Conservation (phyloP, 345 rosid species). For the Acer saccharum region DNA sequence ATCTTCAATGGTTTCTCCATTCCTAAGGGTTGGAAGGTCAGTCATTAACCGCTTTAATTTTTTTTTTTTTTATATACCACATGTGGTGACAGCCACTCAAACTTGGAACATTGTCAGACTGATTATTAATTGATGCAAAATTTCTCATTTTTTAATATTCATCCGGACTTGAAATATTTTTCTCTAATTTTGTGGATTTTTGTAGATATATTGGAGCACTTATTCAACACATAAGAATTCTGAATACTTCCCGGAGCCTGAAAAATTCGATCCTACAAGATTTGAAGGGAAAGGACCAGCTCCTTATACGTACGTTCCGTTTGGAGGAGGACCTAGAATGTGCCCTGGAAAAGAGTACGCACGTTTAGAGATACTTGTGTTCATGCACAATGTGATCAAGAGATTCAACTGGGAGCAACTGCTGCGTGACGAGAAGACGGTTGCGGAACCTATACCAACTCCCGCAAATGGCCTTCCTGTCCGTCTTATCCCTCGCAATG, state of each 20-base stretch:
- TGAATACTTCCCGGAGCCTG: conserved; percentile 16
- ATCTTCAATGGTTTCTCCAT: no score
- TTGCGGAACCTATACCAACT: no score
- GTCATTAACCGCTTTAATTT: no score
- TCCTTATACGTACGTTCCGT: conserved; percentile 18
- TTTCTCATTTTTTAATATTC: no score
- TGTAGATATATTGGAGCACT: conserved; percentile 11
- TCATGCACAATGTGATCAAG: conserved; percentile 16
- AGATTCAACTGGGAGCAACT: conserved; percentile 18
- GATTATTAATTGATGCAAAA: no score
- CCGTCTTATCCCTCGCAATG: no score
- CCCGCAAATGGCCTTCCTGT: no score
- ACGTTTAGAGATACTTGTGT: conserved; percentile 18
- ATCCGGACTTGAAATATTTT: no score
- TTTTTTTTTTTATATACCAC: no score
- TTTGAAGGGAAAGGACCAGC: conserved; percentile 21
- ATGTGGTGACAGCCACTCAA: no score
- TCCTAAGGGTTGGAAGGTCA: no score
- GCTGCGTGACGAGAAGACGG: conserved; percentile 12
- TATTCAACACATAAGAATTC: conserved; percentile 15
- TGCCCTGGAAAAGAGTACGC: conserved; percentile 1
- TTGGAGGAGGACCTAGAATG: conserved; percentile 24
- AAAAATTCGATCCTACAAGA: neutral
- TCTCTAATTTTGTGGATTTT: neutral
- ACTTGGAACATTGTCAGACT: no score